Evolutionary conservation across 805 yeast species (phyloP).

Genomic region (Nakazawaea ishiwadae): DNA sequence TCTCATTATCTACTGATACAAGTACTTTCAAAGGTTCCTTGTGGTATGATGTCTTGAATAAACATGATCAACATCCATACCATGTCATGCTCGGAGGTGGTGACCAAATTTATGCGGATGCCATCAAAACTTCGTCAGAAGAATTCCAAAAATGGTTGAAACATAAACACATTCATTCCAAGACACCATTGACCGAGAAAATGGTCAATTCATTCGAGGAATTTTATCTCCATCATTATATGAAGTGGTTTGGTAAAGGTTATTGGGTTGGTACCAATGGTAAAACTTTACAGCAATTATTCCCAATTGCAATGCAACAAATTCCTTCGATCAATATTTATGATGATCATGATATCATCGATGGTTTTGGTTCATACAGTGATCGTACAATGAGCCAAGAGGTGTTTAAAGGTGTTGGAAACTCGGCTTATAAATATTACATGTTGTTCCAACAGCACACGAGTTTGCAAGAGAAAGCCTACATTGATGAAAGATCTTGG

Average conservation of each 20-base stretch:
- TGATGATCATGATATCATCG: conserved; percentile 96
- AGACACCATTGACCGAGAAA: conserved; percentile 37
- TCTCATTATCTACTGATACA: conserved; percentile 70
- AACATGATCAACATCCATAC: conserved; percentile 57
- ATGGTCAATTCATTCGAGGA: conserved; percentile 51
- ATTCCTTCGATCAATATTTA: conserved; percentile 84
- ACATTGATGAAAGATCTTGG: conserved; percentile 49
- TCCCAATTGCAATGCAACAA: conserved; percentile 71
- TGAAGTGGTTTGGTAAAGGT: conserved; percentile 89
- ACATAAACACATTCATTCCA: conserved; percentile 42
- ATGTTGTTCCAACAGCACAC: conserved; percentile 90
- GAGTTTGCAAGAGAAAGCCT: conserved; percentile 37
- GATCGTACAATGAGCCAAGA: conserved; percentile 70
- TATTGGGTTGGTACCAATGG: conserved; percentile 73
- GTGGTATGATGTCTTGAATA: conserved; percentile 80
- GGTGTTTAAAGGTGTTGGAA: conserved; percentile 69
- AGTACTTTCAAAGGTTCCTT: conserved; percentile 63
- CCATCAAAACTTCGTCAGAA: conserved; percentile 56
- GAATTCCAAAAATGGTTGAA: conserved; percentile 59
- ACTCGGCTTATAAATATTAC: conserved; percentile 77
- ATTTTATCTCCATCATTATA: conserved; percentile 69
- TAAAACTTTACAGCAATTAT: conserved; percentile 57
- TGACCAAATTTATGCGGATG: conserved; percentile 89
- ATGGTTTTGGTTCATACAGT: conserved; percentile 89
- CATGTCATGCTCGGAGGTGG: conserved; percentile 99